Conservation (phyloP, 495 filamentous ascomycete genomes). For the Trichoderma gamsii region DNA sequence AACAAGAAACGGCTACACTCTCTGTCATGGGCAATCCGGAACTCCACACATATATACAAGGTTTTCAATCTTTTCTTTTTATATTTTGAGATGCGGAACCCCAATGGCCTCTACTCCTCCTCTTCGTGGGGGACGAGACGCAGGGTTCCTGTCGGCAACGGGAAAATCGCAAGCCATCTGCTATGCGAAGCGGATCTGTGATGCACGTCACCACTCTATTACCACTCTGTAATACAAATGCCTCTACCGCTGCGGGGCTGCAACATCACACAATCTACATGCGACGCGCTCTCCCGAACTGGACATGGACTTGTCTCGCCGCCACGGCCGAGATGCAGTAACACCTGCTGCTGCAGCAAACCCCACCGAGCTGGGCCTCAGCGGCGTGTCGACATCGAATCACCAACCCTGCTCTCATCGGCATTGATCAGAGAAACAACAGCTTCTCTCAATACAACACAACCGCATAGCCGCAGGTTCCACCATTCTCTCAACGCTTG, state of each 20-base stretch:
- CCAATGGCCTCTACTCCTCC: neutral
- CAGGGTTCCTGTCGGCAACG: neutral
- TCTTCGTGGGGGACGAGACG: neutral
- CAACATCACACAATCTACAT: neutral
- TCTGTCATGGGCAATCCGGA: neutral
- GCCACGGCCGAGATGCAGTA: neutral
- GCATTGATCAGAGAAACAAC: neutral
- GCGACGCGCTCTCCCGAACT: constrained; percentile 4
- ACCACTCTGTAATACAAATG: neutral
- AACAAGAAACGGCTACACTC: neutral
- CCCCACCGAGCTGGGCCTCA: neutral
- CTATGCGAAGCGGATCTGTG: constrained; percentile 11
- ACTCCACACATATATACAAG: neutral
- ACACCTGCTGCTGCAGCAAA: neutral
- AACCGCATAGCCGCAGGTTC: constrained; percentile 9
- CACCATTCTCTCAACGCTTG: constrained; percentile 6
- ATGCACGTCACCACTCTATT: constrained; percentile 4
- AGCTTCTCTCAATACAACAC: neutral
- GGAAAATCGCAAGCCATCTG: neutral
- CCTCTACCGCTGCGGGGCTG: neutral
- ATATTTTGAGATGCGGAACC: neutral
- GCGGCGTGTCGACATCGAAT: constrained; percentile 7
- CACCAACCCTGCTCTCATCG: constrained; percentile 9
- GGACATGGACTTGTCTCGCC: constrained; percentile 4
- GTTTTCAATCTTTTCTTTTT: neutral